Base-by-base conservation (phyloP, 2,329 filamentous ascomycete species). In the Alternaria rosae region DNA sequence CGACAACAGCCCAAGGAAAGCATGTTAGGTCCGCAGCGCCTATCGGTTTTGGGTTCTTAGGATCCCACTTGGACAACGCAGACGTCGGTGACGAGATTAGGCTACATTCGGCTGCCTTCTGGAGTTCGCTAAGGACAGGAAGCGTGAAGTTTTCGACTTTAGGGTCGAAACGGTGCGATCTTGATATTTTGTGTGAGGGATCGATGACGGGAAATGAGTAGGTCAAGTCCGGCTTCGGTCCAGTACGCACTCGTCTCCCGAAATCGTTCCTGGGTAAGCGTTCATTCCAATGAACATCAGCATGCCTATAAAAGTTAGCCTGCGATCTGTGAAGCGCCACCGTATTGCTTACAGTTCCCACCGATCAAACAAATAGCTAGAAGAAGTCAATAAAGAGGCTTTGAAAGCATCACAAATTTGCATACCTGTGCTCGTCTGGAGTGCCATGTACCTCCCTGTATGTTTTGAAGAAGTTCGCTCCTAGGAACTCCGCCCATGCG, bases 1-100 rank as follows among this genome's bases (percentile, higher is more conserved):
- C 66, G 23, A 68, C 61, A 20, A 68, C 28, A 26, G 66, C 63
- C 66, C 66, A 68, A 4, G 66, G 66, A 35, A 65, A 68, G 44
- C 66, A 68, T 10, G 61, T 56, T 17, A 61, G 23, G 28, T 67
- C 61, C 53, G 38, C 44, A 41, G 53, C 57, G 15, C 54, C 28
- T 21, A 42, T 15, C 20, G 57, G 17, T 25, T 58, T 52, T 8
- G 26, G 21, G 4, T 42, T 7, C 15, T 21, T 25, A 54, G 53
- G 12, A 28, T 20, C 15, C 17, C 25, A 9, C 3, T 41, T 41
- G 15, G 10, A 12, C 17, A 44, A 48, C 5, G 17, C 23, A 13
- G 17, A 60, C 15, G 58, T 67, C n/a, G 61, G 64, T 17, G 47
- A 28, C n/a, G 47, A 35, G 26, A 51, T 17, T 4, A 51, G 8